These are phyloP conservation scores for Viola odorata DNA, from an alignment of 345 rosid genomes.

Conservation along the genomic window DNA sequence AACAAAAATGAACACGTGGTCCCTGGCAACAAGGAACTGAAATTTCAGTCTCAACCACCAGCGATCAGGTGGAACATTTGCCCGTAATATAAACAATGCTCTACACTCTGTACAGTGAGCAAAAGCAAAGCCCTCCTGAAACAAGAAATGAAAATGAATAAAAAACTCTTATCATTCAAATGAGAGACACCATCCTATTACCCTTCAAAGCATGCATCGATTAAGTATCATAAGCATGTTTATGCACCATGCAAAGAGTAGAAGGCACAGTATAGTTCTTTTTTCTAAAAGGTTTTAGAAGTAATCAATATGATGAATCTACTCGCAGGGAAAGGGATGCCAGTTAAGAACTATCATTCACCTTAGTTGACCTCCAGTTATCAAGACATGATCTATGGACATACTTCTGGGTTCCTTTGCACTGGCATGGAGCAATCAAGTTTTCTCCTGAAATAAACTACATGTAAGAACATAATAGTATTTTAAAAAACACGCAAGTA, in stretches of 20 bases:
- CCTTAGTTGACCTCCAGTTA: constrained; percentile 99
- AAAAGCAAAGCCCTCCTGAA: constrained; percentile 99
- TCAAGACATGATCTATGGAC: constrained; percentile 97
- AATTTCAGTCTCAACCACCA: constrained; percentile 99
- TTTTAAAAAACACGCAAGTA: not conserved
- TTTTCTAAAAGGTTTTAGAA: not conserved
- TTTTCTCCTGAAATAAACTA: constrained; percentile 64
- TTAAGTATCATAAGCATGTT: not conserved
- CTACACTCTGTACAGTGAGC: constrained; percentile 99
- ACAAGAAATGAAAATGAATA: not conserved
- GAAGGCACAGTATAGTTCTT: constrained; percentile 7
- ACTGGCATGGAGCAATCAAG: constrained; percentile 93
- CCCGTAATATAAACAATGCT: constrained; percentile 80
- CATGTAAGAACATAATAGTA: constrained; percentile 4
- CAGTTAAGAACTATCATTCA: constrained; percentile 15
- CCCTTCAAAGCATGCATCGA: not conserved
- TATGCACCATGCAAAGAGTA: not conserved
- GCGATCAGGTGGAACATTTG: constrained; percentile 93
- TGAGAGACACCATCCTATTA: constrained; percentile 1
- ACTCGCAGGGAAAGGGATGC: constrained; percentile 5
- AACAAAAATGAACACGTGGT: constrained; percentile 85
- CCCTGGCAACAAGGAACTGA: constrained; percentile 95
- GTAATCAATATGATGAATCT: constrained; percentile 1
- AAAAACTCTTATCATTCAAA: constrained; percentile 8
- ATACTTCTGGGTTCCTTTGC: constrained; percentile 96